These are phyloP conservation scores for Zostera marina DNA, from an alignment of 116 monocot genomes.

Conservation along the genomic window DNA sequence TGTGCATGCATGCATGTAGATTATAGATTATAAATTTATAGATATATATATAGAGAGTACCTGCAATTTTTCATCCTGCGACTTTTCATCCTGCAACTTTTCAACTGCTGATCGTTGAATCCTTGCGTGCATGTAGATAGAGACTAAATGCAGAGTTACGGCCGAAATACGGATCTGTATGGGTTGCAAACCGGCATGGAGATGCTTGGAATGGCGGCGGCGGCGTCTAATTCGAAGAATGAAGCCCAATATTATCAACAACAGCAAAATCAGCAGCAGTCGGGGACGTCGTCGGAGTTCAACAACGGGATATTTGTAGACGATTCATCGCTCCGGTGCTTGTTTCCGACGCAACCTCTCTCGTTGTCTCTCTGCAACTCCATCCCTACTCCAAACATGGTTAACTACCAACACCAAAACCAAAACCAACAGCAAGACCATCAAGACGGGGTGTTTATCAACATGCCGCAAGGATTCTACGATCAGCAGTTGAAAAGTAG, in stretches of 20 bases:
- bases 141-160: conserved; percentile 22
- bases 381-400: background rate
- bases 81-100: background rate
- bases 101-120: no score
- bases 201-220: conserved; percentile 40
- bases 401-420: no score
- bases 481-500: conserved; percentile 19
- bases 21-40: no score
- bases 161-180: conserved; percentile 22
- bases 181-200: conserved; percentile 45
- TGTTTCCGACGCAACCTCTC: conserved; percentile 19
- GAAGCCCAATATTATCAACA: background rate
- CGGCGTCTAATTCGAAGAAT: conserved; percentile 30
- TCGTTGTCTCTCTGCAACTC: conserved; percentile 30
- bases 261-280: no score
- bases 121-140: background rate
- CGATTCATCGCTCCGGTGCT: conserved; percentile 24
- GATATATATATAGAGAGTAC: no score
- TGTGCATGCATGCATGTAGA: no score
- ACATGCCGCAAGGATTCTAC: conserved; percentile 2
- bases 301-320: conserved; percentile 11
- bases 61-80: no score
- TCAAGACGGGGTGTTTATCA: background rate
- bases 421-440: no score
- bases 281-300: background rate